Percentiles rank a stretch among this genome's conserved stretches.
phyloP scores from a whole-genome alignment of 768 basidiomycete species.

The Harrya chromipes region DNA sequence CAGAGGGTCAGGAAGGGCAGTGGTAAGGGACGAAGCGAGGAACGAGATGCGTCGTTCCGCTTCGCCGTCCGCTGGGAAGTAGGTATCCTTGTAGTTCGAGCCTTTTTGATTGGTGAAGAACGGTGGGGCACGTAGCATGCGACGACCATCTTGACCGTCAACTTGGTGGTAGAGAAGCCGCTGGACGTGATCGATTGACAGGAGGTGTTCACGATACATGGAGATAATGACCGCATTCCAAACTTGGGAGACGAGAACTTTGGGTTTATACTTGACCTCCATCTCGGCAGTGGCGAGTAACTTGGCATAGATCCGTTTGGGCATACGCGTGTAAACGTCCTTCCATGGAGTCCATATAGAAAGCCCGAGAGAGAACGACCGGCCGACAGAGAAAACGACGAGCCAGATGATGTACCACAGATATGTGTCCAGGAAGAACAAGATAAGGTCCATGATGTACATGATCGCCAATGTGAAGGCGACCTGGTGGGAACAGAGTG shows the following conservation, averaged over 20 bases:
- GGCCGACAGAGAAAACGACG: conserved; percentile 87
- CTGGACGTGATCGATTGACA: conserved; percentile 98
- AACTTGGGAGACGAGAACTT: conserved; percentile 97
- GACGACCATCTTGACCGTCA: conserved; percentile 82
- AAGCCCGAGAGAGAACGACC: conserved; percentile 89
- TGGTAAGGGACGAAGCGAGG: conserved; percentile 97
- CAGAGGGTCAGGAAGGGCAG: conserved; percentile 90
- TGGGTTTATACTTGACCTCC: conserved; percentile 99
- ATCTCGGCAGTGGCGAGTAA: conserved; percentile 93
- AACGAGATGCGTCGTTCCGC: conserved; percentile 98
- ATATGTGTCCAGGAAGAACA: conserved; percentile 99
- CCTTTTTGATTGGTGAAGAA: conserved; percentile 95
- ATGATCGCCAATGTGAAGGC: conserved; percentile 95
- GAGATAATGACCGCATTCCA: conserved; percentile 99
- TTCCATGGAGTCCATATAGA: conserved; percentile 99
- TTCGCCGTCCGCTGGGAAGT: conserved; percentile 93
- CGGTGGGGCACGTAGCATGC: conserved; percentile 92
- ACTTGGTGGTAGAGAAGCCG: conserved; percentile 96
- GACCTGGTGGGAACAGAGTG: conserved; percentile 88
- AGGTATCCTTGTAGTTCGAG: conserved; percentile 68
- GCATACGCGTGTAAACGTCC: conserved; percentile 93
- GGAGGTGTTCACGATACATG: conserved; percentile 98
- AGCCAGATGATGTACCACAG: conserved; percentile 99
- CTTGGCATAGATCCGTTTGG: conserved; percentile 98
- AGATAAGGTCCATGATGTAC: conserved; percentile 96